Evolutionary conservation across 768 basidiomycete species (phyloP), one percentile per base, ranked within the genome.

Genomic region (Russula sp.): DNA sequence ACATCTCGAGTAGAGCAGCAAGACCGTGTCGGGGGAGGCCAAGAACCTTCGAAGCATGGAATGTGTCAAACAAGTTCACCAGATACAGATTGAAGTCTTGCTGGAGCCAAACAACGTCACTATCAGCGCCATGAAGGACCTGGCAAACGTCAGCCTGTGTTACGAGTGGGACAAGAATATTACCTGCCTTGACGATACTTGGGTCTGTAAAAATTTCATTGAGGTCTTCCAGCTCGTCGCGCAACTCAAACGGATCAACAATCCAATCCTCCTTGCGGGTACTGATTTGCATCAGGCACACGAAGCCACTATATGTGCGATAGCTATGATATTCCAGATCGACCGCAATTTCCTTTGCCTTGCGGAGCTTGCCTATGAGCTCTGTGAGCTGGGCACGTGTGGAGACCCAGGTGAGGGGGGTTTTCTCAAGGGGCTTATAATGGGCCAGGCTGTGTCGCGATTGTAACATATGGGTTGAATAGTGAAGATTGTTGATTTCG

Each of bases 41-140:
- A 56, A 98, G 79, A 1, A 90, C 77, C 71, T 89, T 91, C 0
- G 95, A 94, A 1, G 95, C 96, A 69, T 98, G 94, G 73, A 85
- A 98, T 0, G 97, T 98, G 72, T 99, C 96, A 73, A 99, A 98
- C n/a, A 98, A 76, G 62, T 93, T 92, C 65, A 99, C 94, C 58
- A 98, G 80, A 75, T 93, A 98, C 9, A 98, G 72, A 63, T 91
- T 91, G 73, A 98, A 95, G 72, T 98, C 89, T 74, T 94, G 91
- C 73, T 99, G 96, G 20, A 98, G 82, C 97, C 97, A 98, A 6
- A 94, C 78, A 49, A 98, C 88, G 72, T 99, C 97, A 64, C 87
- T 90, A 42, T 94, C 90, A 1, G 96, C 92, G 30, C 97, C 96
- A 75, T 98, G 97, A 66, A 99, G 86, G 8, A 96, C 89, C 92